Evolutionary conservation across 1,284 basidiomycete genomes (phyloP).

Genomic region (Sphaerobolus stellatus): DNA sequence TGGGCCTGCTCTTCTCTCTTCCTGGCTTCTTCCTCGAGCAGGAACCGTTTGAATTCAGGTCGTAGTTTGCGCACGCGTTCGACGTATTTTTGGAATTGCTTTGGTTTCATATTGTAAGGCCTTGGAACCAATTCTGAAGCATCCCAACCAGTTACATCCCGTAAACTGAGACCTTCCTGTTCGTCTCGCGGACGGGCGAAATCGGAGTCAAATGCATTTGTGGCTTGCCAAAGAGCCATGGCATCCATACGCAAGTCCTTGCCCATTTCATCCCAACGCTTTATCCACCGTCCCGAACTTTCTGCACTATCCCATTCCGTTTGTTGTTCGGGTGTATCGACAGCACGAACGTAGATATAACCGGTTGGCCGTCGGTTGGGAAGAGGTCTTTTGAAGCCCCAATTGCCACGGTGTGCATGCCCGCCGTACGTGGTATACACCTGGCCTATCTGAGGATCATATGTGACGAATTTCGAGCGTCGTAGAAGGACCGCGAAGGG

Average conservation of each 20-base stretch:
- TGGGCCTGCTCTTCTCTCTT: slow-evolving; percentile 23
- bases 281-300: slow-evolving; percentile 59
- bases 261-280: slow-evolving; percentile 64
- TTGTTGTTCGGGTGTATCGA: slow-evolving; percentile 70
- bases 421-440: slow-evolving; percentile 68
- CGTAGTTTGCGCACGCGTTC: slow-evolving; percentile 52
- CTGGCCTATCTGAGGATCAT: slow-evolving; percentile 70
- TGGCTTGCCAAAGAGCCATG: slow-evolving; percentile 35
- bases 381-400: slow-evolving; percentile 76
- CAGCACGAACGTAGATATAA: slow-evolving; percentile 55
- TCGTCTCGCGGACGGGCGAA: slow-evolving; percentile 53
- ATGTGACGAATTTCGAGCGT: slow-evolving; percentile 73
- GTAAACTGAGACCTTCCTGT: slow-evolving; percentile 6
- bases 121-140: slow-evolving; percentile 25
- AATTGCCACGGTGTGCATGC: slow-evolving; percentile 70
- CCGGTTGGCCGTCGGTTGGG: slow-evolving; percentile 56
- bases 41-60: slow-evolving; percentile 52
- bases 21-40: slow-evolving; percentile 33
- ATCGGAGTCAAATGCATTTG: slow-evolving; percentile 37
- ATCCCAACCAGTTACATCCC: slow-evolving; percentile 18
- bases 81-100: slow-evolving; percentile 60
- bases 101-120: slow-evolving; percentile 35
- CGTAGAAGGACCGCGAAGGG: slow-evolving; percentile 71
- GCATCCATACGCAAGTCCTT: slow-evolving; percentile 34
- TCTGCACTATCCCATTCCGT: slow-evolving; percentile 73